Base-by-base conservation (phyloP, 345 rosid species). In the Linum tenue region DNA sequence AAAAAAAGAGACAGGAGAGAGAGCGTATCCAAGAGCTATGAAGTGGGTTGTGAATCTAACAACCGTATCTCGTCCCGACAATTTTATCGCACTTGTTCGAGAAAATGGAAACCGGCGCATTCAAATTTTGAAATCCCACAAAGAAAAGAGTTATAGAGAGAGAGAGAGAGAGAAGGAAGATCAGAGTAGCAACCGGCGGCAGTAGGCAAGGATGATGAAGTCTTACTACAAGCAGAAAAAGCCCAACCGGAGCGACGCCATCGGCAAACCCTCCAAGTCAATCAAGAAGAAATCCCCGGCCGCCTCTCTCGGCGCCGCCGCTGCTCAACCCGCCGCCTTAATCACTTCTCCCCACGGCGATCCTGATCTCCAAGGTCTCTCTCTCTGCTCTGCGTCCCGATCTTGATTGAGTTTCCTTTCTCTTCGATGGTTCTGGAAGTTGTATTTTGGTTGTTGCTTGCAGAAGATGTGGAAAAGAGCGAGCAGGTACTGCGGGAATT, bases 401-500 rank as follows among this genome's bases (percentile, higher is more conserved):
- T 43, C 53, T 12, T 9, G 9, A n/a, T 12, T 57, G 3, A 7
- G 0, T 41, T 37, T 39, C 15, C 56, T 38, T 62, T 57, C 38
- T 9, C 38, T 7, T 68, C 16, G 41, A 5, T 9, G 55, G 16
- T 40, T 59, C 53, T 70, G 39, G 60, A 10, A 6, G 56, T 1
- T 10, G 40, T 42, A 22, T 63, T 10, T 62, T 4, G 16, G 0
- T 68, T 38, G 7, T 0, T 56, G 17, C 15, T 3, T 60, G 59
- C 70, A 91, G 96, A 70, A 35, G 85, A 72, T 60, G 75, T 70
- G 55, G 80, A 69, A 31, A 67, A 79, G 64, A 43, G 70, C 14
- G 96, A 88, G 73, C 79, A 76, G 59, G 72, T 76, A 53, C 68
- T 88, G 53, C 82, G 84, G 80, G 85, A 86, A 53, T 91, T 91